These are phyloP conservation scores for Gracilaria domingensis DNA, from an alignment of 23 red algal species.

Conservation along the genomic window DNA sequence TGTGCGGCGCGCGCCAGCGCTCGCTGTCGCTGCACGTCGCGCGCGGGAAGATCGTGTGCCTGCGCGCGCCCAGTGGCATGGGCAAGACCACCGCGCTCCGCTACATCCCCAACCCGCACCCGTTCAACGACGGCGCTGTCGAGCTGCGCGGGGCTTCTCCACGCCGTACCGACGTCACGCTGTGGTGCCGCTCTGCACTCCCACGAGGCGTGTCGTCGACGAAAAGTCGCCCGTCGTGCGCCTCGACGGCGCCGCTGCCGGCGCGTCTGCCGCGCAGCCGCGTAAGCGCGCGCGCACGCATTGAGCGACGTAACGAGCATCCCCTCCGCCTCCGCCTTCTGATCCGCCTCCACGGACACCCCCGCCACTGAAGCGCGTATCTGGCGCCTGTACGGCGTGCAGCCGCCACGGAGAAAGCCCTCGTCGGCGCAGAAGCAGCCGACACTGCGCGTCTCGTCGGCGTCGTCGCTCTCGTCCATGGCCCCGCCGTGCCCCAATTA, in stretches of 20 bases:
- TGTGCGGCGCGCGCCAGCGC: too few species aligned
- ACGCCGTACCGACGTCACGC: background rate
- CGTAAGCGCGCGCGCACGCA: too few species aligned
- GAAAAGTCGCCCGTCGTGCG: too few species aligned
- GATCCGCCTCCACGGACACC: background rate
- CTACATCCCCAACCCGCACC: constrained; percentile 60
- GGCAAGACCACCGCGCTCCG: constrained; percentile 80
- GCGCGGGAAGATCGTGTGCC: constrained; percentile 68
- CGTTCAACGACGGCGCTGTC: constrained; percentile 25
- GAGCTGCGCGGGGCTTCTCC: background rate
- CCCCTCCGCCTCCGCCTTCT: too few species aligned
- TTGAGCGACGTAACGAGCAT: too few species aligned
- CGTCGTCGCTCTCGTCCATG: too few species aligned
- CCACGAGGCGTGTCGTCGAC: too few species aligned
- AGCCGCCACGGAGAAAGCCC: constrained; percentile 18
- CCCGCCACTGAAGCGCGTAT: background rate
- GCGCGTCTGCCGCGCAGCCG: too few species aligned
- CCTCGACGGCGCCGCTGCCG: too few species aligned
- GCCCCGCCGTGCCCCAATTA: too few species aligned
- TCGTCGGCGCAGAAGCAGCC: background rate
- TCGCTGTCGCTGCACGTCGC: too few species aligned
- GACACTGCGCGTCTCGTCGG: background rate
- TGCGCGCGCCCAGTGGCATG: constrained; percentile 67
- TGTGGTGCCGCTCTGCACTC: constrained; percentile 61
- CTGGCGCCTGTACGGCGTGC: background rate